Conservation (phyloP, 1,139 yeast genomes). For the Magnusiomyces suaveolens region DNA sequence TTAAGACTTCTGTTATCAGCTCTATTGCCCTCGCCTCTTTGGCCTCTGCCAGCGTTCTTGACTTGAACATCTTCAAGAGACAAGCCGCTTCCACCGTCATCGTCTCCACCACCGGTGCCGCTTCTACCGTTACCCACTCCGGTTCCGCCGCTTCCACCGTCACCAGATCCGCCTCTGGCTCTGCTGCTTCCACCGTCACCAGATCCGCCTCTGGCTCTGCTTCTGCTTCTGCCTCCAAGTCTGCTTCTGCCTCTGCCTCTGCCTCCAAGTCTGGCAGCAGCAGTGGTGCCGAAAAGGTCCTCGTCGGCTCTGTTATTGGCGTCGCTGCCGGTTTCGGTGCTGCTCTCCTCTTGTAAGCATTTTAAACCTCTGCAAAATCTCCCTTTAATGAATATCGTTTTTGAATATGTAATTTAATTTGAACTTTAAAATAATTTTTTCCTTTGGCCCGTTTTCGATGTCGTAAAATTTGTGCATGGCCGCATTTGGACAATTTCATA, state of each 20-base stretch:
- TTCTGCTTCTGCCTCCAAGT: neutral
- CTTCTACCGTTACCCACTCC: neutral
- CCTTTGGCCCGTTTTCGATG: too few relatives aligned
- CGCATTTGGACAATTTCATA: too few relatives aligned
- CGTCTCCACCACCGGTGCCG: neutral
- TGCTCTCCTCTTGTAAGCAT: neutral
- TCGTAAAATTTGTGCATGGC: too few relatives aligned
- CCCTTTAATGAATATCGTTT: too few relatives aligned
- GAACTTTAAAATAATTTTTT: neutral
- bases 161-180: neutral
- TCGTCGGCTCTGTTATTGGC: neutral
- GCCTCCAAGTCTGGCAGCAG: neutral
- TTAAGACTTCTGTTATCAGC: slow-evolving; percentile 41
- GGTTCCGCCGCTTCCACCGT: neutral
- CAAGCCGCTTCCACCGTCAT: neutral
- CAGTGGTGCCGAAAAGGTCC: neutral
- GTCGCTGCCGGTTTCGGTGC: neutral
- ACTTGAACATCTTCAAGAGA: slow-evolving; percentile 45
- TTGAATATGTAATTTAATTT: too few relatives aligned
- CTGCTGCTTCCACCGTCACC: neutral
- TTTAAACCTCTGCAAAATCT: neutral
- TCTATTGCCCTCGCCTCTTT: slow-evolving; percentile 60
- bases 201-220: neutral
- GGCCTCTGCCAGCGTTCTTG: slow-evolving; percentile 69
- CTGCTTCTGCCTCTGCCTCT: neutral